Evolutionary conservation across 306 rosid genomes (phyloP).

Genomic region (Mimosa pudica): DNA sequence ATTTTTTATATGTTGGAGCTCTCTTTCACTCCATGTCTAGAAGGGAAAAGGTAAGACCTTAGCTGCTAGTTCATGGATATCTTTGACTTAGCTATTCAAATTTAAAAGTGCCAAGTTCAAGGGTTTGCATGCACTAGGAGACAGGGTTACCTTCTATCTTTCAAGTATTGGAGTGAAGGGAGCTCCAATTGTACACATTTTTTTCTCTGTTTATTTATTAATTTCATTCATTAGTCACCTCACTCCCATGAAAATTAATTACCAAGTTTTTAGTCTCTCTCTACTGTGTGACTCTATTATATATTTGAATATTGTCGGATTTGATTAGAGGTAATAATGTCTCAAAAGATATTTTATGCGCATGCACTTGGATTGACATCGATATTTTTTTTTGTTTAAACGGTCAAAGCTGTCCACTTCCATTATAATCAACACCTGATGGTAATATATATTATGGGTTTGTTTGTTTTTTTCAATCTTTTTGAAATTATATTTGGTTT

Average conservation of each 20-base stretch:
- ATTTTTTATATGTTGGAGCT: background rate
- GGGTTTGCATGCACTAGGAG: background rate
- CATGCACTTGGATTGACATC: too few relatives aligned
- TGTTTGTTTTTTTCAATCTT: background rate
- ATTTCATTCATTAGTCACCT: too few relatives aligned
- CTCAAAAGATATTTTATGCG: too few relatives aligned
- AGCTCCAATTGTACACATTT: background rate
- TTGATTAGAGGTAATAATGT: too few relatives aligned
- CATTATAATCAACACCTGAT: too few relatives aligned
- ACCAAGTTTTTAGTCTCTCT: too few relatives aligned
- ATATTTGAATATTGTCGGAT: too few relatives aligned
- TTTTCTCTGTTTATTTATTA: background rate
- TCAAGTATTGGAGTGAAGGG: slow-evolving; percentile 11
- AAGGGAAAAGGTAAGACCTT: background rate
- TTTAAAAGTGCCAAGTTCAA: background rate
- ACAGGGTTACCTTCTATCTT: background rate
- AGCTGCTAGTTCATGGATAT: slow-evolving; percentile 4
- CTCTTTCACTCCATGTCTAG: slow-evolving; percentile 1
- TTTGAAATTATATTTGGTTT: background rate
- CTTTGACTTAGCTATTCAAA: background rate
- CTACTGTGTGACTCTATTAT: too few relatives aligned
- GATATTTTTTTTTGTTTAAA: too few relatives aligned
- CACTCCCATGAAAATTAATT: too few relatives aligned
- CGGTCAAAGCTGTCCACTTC: too few relatives aligned
- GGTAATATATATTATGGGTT: background rate